Evolutionary conservation across 2,329 filamentous ascomycete species (phyloP), one percentile per base, ranked within the genome.

Genomic region (Monilinia laxa): DNA sequence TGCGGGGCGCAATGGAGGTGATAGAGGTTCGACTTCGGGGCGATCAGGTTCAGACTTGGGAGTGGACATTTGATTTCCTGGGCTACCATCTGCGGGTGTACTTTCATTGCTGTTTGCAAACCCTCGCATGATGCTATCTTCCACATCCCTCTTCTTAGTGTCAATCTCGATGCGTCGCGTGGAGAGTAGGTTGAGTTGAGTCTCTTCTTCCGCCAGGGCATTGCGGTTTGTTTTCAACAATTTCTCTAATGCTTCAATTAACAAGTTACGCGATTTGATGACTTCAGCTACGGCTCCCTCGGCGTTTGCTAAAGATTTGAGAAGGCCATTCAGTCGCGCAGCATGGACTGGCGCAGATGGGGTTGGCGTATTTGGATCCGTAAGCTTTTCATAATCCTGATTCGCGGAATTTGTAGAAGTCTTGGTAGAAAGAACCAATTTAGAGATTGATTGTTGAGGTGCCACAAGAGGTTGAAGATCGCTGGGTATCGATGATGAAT

Each of bases 301-400:
- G 4, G 95, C 95, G 70, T 87, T 91, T 25, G 92, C 92, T 23
- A 99, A 84, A 9, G 88, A 90, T 80, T 95, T 97, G 64, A 98
- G 84, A n/a, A 99, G 83, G 3, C 92, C 90, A 71, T 91, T 93
- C 11, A 99, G 85, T 38, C 92, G 90, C 18, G 94, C 94, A 2
- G 95, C 95, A 75, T 96, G 92, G 25, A 99, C 93, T 1, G 95
- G 93, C 0, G 93, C 89, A 0, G 92, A 90, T 0, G 94, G 92
- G 1, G 89, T 81, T 1, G 85, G 81, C 0, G 84, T 85, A 38
- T 83, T 82, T 0, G 92, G 85, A 72, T 93, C 90, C 65, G 88
- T 90, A 75, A 96, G 83, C 77, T 94, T 96, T 62, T 90, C 87
- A 75, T 92, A 97, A 72, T 98, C 94, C 70, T 88, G 82, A 71